Conservation (phyloP, 768 basidiomycete species). For the Amanita brunnescens region DNA sequence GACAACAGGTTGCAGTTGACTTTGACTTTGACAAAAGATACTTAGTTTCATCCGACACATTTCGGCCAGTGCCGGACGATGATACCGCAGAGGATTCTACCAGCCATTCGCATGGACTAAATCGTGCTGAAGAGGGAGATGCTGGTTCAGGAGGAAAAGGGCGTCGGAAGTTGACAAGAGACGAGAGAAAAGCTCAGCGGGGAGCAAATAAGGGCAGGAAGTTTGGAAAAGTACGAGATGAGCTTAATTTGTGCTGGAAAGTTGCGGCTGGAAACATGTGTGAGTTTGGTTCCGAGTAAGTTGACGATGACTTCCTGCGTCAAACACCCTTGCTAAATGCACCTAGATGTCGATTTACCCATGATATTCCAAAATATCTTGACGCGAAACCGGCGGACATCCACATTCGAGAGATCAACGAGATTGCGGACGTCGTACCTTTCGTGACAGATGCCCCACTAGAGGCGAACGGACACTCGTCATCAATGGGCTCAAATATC, state of each 20-base stretch:
- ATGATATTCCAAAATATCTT: constrained; percentile 73
- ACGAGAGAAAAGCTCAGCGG: constrained; percentile 62
- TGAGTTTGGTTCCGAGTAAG: constrained; percentile 60
- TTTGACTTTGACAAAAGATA: constrained; percentile 18
- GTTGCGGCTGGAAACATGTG: constrained; percentile 65
- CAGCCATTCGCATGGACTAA: constrained; percentile 22
- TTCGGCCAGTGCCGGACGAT: constrained; percentile 24
- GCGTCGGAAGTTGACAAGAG: constrained; percentile 38
- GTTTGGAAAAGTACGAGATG: constrained; percentile 72
- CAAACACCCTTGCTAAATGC: not conserved
- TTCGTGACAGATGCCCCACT: constrained; percentile 31
- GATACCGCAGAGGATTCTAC: constrained; percentile 55
- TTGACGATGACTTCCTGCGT: constrained; percentile 9
- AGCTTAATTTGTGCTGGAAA: constrained; percentile 75
- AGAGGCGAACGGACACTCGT: constrained; percentile 20
- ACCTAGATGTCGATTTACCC: constrained; percentile 66
- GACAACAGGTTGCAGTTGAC: not conserved
- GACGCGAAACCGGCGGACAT: constrained; percentile 69
- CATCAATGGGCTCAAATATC: no score
- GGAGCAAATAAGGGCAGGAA: constrained; percentile 81
- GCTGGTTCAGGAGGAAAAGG: constrained; percentile 16
- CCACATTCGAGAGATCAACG: constrained; percentile 37
- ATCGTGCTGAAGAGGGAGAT: constrained; percentile 15
- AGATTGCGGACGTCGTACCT: constrained; percentile 39
- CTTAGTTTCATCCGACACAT: constrained; percentile 20